Evolutionary conservation across 257 asterid species (phyloP).

Genomic region (Phtheirospermum japonicum): DNA sequence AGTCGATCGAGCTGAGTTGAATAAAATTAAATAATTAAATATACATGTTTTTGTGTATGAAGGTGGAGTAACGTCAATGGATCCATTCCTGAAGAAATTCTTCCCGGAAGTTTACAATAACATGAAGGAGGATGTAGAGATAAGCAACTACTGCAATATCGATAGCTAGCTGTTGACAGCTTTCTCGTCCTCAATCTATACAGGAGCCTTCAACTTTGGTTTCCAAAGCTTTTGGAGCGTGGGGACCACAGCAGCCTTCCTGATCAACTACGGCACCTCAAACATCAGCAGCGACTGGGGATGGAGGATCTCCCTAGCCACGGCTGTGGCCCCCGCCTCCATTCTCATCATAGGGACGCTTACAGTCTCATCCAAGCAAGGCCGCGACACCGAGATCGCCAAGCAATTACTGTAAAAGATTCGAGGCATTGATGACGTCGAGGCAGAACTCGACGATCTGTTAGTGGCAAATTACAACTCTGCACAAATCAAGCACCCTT

Average conservation of each 20-base stretch:
- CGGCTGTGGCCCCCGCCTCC: constrained; percentile 30
- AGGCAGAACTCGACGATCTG: constrained; percentile 29
- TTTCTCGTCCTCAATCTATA: constrained; percentile 77
- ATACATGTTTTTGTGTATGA: not conserved
- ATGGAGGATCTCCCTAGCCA: constrained; percentile 63
- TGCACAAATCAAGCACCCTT: constrained; percentile 21
- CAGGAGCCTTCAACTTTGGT: constrained; percentile 76
- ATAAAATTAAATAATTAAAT: not conserved
- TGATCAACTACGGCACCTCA: constrained; percentile 71
- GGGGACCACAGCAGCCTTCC: constrained; percentile 59
- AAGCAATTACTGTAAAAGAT: constrained; percentile 19
- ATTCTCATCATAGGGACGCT: constrained; percentile 26
- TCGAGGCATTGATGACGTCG: constrained; percentile 28
- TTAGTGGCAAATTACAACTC: constrained; percentile 19
- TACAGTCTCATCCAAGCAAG: constrained; percentile 31
- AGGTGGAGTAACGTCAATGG: constrained; percentile 96
- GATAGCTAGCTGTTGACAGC: constrained; percentile 61
- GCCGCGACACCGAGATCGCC: constrained; percentile 11
- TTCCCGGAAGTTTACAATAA: constrained; percentile 54
- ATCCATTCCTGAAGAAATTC: constrained; percentile 59
- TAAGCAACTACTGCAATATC: constrained; percentile 81
- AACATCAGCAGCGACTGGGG: constrained; percentile 64
- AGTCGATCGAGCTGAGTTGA: not conserved
- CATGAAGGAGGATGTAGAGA: constrained; percentile 49
- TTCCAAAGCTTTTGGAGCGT: constrained; percentile 67